Base-by-base conservation (phyloP, 2,329 filamentous ascomycete species). In the Aspergillus awamori region DNA sequence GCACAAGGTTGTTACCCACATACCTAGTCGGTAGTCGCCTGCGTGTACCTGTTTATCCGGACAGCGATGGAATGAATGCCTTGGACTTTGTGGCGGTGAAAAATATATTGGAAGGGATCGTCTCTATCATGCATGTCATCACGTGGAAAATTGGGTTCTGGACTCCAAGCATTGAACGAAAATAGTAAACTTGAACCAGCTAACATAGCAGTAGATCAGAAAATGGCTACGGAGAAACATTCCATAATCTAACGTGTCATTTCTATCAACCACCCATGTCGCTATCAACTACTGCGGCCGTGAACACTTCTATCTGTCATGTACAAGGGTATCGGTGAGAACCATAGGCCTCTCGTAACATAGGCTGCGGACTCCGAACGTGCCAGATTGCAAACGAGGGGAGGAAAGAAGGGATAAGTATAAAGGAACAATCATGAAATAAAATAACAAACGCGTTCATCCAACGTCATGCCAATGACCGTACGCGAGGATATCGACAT, bases 261-360 rank as follows among this genome's bases (percentile, higher is more conserved):
- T 24, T 45, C 41, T 45, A 45, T 45, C 41, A 22, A 15, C 41
- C 41, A 45, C 8, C 41, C 20, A 45, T 22, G 20, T 45, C 41
- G 20, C 41, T 10, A 24, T 22, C 41, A 20, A 45, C 41, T 17
- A 45, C 41, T 20, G 41, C 20, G 41, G 41, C 41, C 20, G 41
- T 45, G 20, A 45, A 45, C 41, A 45, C 41, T 11, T 45, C 41
- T 45, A 45, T 38, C 47, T 45, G 47, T 61, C 57, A 60, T 66
- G 51, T 64, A 64, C 57, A 66, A 63, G 64, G 64, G 64, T 66
- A 66, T 65, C 57, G 57, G 57, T 54, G 57, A 65, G 58, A 59
- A 52, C 59, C 58, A 60, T 39, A 26, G 51, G 62, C 57, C 38
- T 52, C 57, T 60, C n/a, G 54, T 48, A 17, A 49, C 39, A 58